Evolutionary conservation across 106 monocot species (phyloP).

Genomic region (Phalaenopsis equestris): DNA sequence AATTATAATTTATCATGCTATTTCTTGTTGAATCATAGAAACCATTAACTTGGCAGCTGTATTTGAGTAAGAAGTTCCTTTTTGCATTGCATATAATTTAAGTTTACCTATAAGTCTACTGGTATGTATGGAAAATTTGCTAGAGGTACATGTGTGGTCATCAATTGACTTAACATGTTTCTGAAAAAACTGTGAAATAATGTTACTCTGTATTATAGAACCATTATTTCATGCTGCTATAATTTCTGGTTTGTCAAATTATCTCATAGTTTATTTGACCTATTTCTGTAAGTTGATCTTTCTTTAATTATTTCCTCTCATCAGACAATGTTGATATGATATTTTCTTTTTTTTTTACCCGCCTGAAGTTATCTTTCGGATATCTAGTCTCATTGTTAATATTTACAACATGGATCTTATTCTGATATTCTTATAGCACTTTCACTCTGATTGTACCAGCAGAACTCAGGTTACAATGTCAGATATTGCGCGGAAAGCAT

Average conservation of each 20-base stretch:
- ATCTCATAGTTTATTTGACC: not conserved
- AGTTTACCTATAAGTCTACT: not conserved
- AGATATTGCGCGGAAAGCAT: conserved; percentile 98
- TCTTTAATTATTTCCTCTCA: not conserved
- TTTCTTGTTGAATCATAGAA: not conserved
- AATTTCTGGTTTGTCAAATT: not conserved
- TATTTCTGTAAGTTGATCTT: not conserved
- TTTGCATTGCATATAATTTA: conserved; percentile 3
- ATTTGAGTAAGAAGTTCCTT: not conserved
- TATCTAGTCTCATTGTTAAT: not conserved
- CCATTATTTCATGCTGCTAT: not conserved
- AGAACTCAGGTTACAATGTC: conserved; percentile 91
- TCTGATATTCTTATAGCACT: not conserved
- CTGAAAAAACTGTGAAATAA: not conserved
- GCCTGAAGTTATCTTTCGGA: not conserved
- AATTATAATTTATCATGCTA: not conserved
- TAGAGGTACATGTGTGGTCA: not conserved
- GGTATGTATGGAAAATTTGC: not conserved
- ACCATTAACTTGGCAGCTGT: not conserved
- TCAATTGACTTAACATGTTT: not conserved
- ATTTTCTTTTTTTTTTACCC: not conserved
- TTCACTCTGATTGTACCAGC: conserved; percentile 30
- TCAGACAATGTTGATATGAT: not conserved
- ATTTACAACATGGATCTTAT: not conserved
- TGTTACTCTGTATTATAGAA: not conserved